Conservation (phyloP, 192 early-diverging fungal species). For the Coemansia sp. region DNA sequence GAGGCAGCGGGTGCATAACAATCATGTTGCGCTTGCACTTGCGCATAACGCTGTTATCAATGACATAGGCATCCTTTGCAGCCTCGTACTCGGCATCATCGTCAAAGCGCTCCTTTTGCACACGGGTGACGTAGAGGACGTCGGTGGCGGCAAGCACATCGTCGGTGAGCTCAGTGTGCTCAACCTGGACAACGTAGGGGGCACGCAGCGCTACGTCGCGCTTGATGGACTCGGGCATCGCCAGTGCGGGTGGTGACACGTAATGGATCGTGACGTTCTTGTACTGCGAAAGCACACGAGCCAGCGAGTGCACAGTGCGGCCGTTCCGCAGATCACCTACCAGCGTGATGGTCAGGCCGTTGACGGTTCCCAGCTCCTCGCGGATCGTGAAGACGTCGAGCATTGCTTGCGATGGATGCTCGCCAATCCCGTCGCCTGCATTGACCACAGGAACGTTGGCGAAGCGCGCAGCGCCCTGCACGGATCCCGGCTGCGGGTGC, state of each 20-base stretch:
- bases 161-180: constrained; percentile 71
- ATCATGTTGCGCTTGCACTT: constrained; percentile 95
- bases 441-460: constrained; percentile 92
- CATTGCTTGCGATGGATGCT: constrained; percentile 98
- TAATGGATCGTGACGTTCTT: constrained; percentile 89
- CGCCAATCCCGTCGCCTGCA: constrained; percentile 95
- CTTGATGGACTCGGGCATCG: constrained; percentile 86
- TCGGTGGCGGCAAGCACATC: constrained; percentile 83
- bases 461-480: constrained; percentile 79
- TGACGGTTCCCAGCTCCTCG: constrained; percentile 94
- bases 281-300: constrained; percentile 84
- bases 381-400: constrained; percentile 93
- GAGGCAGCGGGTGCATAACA: constrained; percentile 97
- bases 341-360: constrained; percentile 91
- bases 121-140: constrained; percentile 94
- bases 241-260: constrained; percentile 78
- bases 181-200: constrained; percentile 62
- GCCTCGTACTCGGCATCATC: constrained; percentile 75
- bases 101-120: constrained; percentile 94
- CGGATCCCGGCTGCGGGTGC: constrained; percentile 88
- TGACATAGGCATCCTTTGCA: constrained; percentile 74
- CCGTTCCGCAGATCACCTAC: constrained; percentile 98
- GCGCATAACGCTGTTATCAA: constrained; percentile 84
- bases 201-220: constrained; percentile 59
- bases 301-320: constrained; percentile 95